Evolutionary conservation across 1,139 yeast genomes (phyloP).

Genomic region (Saccharomyces hybrid): DNA sequence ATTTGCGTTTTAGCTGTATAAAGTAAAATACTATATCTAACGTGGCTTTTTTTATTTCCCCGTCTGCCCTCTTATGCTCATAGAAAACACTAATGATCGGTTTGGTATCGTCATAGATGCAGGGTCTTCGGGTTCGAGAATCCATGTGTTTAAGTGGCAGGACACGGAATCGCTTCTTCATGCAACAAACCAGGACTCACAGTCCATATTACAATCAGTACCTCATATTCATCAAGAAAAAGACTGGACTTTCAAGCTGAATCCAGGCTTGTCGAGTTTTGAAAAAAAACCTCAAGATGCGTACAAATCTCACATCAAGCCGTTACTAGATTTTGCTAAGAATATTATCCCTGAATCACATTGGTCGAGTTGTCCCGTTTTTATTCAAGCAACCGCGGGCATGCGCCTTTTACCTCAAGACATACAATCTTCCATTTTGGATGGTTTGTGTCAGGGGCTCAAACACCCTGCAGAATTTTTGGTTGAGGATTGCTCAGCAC

Average conservation of each 20-base stretch:
- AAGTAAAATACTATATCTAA: neutral
- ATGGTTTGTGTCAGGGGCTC: conserved; percentile 45
- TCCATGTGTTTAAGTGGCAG: conserved; percentile 62
- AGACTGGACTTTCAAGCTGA: conserved; percentile 52
- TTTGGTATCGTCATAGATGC: conserved; percentile 76
- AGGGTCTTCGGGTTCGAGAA: conserved; percentile 74
- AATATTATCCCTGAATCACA: conserved; percentile 47
- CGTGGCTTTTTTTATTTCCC: neutral
- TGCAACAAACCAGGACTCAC: conserved; percentile 22
- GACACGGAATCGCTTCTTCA: conserved; percentile 34
- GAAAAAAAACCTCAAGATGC: conserved; percentile 42
- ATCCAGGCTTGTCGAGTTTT: conserved; percentile 64
- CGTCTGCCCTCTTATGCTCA: neutral
- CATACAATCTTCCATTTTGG: conserved; percentile 41
- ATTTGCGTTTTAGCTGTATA: neutral
- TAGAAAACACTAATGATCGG: conserved; percentile 12
- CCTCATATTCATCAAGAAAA: conserved; percentile 54
- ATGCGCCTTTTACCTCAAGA: conserved; percentile 55
- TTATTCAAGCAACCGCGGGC: conserved; percentile 74
- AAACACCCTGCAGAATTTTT: conserved; percentile 43
- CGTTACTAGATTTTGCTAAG: conserved; percentile 50
- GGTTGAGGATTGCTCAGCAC: conserved; percentile 48
- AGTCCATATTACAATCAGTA: conserved; percentile 40
- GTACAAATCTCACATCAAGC: conserved; percentile 54
- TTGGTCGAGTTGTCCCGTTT: conserved; percentile 56